A percentile compares a stretch with the other conserved stretches of the same genome.
Evolutionary conservation across 306 rosid genomes (phyloP).

Genomic region (Cajanus cajan): DNA sequence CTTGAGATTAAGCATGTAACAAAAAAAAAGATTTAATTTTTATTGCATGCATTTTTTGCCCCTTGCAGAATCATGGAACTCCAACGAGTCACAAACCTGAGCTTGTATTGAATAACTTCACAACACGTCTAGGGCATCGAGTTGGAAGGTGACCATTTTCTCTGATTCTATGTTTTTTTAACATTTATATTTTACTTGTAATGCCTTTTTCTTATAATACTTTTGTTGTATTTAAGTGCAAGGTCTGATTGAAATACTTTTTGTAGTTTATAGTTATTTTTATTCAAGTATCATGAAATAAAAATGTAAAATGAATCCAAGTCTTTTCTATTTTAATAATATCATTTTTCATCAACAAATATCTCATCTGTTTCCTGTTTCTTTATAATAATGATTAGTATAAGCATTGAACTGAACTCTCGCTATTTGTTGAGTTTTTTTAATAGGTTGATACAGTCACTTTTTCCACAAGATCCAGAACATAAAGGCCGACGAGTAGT

Average conservation of each 20-base stretch:
- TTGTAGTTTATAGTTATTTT: conserved; percentile 5
- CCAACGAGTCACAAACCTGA: conserved; percentile 93
- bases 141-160: conserved; percentile 67
- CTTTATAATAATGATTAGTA: conserved; percentile 1
- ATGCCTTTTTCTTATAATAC: not conserved
- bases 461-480: conserved; percentile 90
- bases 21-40: conserved; percentile 5
- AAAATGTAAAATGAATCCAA: not conserved
- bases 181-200: not conserved
- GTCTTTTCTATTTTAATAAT: conserved; percentile 5
- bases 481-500: conserved; percentile 86
- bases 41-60: conserved; percentile 3
- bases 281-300: not conserved
- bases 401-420: conserved; percentile 7
- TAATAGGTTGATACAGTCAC: conserved; percentile 72
- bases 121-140: conserved; percentile 89
- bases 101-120: conserved; percentile 74
- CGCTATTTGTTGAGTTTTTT: conserved; percentile 24
- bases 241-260: not conserved
- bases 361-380: conserved; percentile 3
- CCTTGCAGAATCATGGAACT: conserved; percentile 80
- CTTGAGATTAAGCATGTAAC: not conserved
- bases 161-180: not conserved
- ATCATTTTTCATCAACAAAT: not conserved
- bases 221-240: not conserved